Conservation (phyloP, 352 stramenopile genomes). For the Phytophthora lateralis region DNA sequence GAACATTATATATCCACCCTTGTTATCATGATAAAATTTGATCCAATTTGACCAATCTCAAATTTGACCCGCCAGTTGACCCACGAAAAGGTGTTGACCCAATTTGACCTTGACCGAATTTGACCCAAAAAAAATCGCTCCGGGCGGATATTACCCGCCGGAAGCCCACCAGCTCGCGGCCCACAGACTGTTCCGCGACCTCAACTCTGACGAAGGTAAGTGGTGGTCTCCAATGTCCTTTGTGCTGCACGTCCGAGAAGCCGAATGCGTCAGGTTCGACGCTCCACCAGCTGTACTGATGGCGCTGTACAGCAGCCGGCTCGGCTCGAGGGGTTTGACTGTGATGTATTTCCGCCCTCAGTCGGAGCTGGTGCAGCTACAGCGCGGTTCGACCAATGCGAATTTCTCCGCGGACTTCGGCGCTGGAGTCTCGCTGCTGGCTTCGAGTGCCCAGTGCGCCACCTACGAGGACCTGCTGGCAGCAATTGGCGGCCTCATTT, state of each 20-base stretch:
- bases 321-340: slow-evolving; percentile 4
- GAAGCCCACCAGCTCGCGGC: slow-evolving; percentile 6
- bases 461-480: slow-evolving; percentile 5
- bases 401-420: slow-evolving; percentile 12
- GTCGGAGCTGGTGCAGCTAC: slow-evolving; percentile 1
- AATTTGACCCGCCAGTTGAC: no score
- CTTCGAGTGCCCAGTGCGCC: neutral
- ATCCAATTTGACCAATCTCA: no score
- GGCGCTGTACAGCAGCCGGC: slow-evolving; percentile 3
- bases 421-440: neutral
- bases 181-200: neutral
- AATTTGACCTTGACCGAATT: no score
- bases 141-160: slow-evolving; percentile 15
- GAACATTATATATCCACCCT: no score
- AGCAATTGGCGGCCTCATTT: slow-evolving; percentile 4
- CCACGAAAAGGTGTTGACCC: no score
- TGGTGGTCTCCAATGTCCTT: slow-evolving; percentile 13
- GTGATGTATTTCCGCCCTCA: slow-evolving; percentile 13
- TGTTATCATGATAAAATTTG: no score
- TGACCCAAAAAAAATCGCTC: no score
- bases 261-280: slow-evolving; percentile 5
- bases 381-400: neutral
- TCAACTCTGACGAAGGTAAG: slow-evolving; percentile 10
- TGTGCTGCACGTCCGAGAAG: neutral
- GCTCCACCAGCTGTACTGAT: slow-evolving; percentile 1